These are phyloP conservation scores for Diaporthe caulivora DNA, from an alignment of 2,329 filamentous ascomycete genomes.

Conservation along the genomic window DNA sequence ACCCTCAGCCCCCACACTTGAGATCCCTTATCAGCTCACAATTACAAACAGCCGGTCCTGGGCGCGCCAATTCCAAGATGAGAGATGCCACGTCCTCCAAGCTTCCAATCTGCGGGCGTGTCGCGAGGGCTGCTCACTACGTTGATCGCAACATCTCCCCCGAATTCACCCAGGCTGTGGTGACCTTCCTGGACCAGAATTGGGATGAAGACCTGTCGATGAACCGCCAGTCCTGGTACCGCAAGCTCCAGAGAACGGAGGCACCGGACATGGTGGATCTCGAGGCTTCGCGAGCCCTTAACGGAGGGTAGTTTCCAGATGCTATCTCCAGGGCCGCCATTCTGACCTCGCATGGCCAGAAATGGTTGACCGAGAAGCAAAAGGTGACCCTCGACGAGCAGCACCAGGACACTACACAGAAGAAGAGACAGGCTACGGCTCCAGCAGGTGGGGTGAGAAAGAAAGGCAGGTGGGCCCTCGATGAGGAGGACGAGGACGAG, in stretches of 20 bases:
- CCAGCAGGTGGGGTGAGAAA: background rate
- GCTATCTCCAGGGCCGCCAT: no score
- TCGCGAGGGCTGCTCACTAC: background rate
- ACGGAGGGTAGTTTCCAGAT: no score
- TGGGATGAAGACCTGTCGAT: no score
- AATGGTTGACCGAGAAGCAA: background rate
- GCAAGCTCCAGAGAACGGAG: no score
- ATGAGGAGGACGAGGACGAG: background rate
- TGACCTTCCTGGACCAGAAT: background rate
- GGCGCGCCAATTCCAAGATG: background rate
- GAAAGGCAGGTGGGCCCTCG: background rate
- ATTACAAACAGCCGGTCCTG: background rate
- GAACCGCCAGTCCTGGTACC: no score
- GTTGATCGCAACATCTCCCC: background rate
- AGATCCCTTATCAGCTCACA: background rate
- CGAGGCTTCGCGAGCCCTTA: no score
- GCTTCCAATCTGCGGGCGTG: background rate
- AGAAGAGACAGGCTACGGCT: background rate
- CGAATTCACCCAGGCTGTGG: background rate
- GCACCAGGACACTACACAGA: background rate
- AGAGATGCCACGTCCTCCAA: background rate
- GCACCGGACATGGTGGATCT: no score
- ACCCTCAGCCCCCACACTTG: background rate
- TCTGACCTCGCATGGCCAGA: no score
- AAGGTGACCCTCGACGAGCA: background rate